Percentiles rank a stretch among this genome's conserved stretches.
Conservation (phyloP, 2,329 filamentous ascomycete species). For the Pseudocercospora fijiensis region DNA sequence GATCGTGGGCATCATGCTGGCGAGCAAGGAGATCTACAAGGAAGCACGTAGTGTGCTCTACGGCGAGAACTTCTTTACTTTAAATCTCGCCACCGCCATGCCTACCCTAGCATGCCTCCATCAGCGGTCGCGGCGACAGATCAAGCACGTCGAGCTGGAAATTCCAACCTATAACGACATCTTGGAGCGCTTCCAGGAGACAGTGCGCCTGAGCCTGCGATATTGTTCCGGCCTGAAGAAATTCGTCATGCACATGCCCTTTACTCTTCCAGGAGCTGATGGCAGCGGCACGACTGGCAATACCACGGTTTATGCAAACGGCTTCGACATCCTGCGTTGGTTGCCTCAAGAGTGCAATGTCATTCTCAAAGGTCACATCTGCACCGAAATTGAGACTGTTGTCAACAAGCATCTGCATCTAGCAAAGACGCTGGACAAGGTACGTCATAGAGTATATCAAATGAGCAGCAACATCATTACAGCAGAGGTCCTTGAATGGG, state of each 20-base stretch:
- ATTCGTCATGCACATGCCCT: slow-evolving; percentile 44
- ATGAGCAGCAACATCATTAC: neutral
- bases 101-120: slow-evolving; percentile 43
- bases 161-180: slow-evolving; percentile 50
- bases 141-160: slow-evolving; percentile 46
- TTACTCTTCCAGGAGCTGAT: slow-evolving; percentile 34
- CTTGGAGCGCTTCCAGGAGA: slow-evolving; percentile 48
- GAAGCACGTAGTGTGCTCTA: slow-evolving; percentile 46
- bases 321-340: slow-evolving; percentile 50
- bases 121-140: slow-evolving; percentile 46
- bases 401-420: slow-evolving; percentile 46
- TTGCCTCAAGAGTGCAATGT: slow-evolving; percentile 46
- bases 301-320: slow-evolving; percentile 48
- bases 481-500: neutral
- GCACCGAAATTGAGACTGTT: slow-evolving; percentile 43
- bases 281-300: slow-evolving; percentile 37
- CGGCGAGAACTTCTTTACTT: slow-evolving; percentile 42
- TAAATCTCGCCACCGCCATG: slow-evolving; percentile 42
- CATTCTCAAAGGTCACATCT: slow-evolving; percentile 42
- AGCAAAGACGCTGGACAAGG: slow-evolving; percentile 45
- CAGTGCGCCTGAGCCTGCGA: slow-evolving; percentile 46
- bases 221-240: slow-evolving; percentile 49
- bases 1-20: slow-evolving; percentile 41
- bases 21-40: slow-evolving; percentile 43
- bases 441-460: slow-evolving; percentile 24